Evolutionary conservation across 108 stramenopile species (phyloP), one percentile per base, ranked within the genome.

Genomic region (Schizochytrium sp.): DNA sequence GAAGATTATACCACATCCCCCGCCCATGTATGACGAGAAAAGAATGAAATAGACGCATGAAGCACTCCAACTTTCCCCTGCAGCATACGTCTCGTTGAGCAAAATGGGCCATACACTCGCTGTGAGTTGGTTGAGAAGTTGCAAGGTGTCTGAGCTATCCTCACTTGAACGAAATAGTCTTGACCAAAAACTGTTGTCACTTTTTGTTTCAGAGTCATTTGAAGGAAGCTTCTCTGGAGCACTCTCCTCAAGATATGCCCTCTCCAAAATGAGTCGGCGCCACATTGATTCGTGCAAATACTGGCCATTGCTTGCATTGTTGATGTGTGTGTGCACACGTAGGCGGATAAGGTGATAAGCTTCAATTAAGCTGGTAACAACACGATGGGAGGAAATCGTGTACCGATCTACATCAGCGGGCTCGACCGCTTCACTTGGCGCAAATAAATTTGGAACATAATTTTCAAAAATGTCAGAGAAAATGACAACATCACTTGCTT

Each of bases 1-100:
- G 28, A 69, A 69, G 28, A 69, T 69, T 8, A 69, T 12, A 8
- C 64, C 64, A 15, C 64, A 69, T 38, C 64, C 64, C 12, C 64
- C 64, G 28, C 64, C 64, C 64, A 69, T 69, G 64, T 69, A 69
- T 44, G 64, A 69, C 5, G 64, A 69, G 28, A 69, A 69, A 44
- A 69, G 64, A 44, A 69, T 69, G 28, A 69, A 69, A 44, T 44
- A 69, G 64, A 69, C 44, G 64, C 64, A 44, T 44, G 64, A 69
- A 44, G 64, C 64, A 44, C 64, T 69, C 64, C 64, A 69, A 44
- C 64, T 69, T 44, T 69, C 64, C 44, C 64, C 64, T 15, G 64
- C 64, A 38, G 64, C 64, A 15, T 69, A 69, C 10, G 64, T 69
- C 28, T 69, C 64, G 64, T 69, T 69, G 64, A 69, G 64, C 12